These are phyloP conservation scores for Petrea volubilis DNA, from an alignment of 257 asterid species.

Conservation along the genomic window DNA sequence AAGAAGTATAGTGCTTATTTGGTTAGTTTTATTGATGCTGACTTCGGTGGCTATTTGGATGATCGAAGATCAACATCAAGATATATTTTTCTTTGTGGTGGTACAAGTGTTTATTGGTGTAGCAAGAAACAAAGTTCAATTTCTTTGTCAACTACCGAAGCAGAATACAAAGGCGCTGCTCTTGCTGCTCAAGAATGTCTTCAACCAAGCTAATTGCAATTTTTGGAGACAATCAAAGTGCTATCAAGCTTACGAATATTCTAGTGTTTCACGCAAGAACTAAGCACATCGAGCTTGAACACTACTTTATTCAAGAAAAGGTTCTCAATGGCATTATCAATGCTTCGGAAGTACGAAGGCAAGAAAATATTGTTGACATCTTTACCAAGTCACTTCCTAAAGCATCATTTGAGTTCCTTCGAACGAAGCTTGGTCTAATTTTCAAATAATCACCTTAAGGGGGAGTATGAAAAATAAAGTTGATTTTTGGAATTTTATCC, in stretches of 20 bases:
- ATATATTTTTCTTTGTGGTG: not conserved
- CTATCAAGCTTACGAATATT: not conserved
- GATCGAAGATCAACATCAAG: not conserved
- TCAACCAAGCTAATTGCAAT: not conserved
- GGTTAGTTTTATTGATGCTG: not conserved
- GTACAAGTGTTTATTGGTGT: not conserved
- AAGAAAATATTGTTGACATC: not conserved
- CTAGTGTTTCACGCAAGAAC: not conserved
- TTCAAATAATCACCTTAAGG: not conserved
- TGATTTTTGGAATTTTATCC: too few relatives aligned
- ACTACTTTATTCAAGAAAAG: not conserved
- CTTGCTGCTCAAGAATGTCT: not conserved
- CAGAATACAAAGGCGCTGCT: not conserved
- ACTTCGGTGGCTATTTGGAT: not conserved
- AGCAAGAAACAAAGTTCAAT: not conserved
- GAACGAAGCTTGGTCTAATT: not conserved
- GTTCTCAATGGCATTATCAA: not conserved
- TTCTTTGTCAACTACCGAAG: not conserved
- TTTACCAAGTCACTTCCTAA: not conserved
- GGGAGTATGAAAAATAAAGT: not conserved
- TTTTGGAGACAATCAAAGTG: not conserved
- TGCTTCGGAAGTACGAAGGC: not conserved
- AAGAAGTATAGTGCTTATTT: too few relatives aligned
- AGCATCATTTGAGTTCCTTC: not conserved
- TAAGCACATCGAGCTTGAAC: not conserved